Evolutionary conservation across 495 filamentous ascomycete genomes (phyloP), one percentile per base, ranked within the genome.

Genomic region (Talaromyces thailandensis): DNA sequence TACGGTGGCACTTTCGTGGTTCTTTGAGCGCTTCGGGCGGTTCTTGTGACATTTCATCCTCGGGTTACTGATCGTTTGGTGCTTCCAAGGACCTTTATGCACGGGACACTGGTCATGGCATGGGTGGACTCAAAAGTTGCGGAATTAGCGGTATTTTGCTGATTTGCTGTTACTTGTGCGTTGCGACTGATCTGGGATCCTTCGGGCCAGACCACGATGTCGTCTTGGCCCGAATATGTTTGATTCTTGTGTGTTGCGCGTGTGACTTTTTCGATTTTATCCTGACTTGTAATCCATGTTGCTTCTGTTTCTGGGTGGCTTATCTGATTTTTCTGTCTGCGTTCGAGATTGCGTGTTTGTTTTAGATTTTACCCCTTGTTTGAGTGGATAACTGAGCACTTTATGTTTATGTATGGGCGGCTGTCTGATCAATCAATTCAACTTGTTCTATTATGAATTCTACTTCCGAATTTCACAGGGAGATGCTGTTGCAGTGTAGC

Each of bases 341-440:
- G 65, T 64, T 68, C 63, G 62, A 61, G 65, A 63, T 67, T 60
- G 66, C 70, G 64, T 64, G 66, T 70, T 55, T 63, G 62, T 64
- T 62, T 65, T 66, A 62, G 68, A 66, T 68, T 68, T 68, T 25
- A 26, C 26, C 62, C 64, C 64, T 67, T 66, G 70, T 63, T 72
- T 68, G 71, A 68, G 69, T 68, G 71, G 71, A 66, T 67, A 61
- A 69, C 64, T 70, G 68, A 64, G 63, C 61, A 58, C 64, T 65
- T 62, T 26, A 26, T 62, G 61, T 66, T 67, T 58, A 25, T 67
- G 60, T 60, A 57, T 75, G 76, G 73, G 72, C 75, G 77, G 77
- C 71, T 80, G 76, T 80, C 70, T 80, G 76, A 80, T 80, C 71
- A 79, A 66, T 68, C 29, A 66, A 66, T 65, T 56, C 63, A 37